phyloP scores from a whole-genome alignment of 2,329 filamentous ascomycete species.

The Graphiopsis chlorocephala region DNA sequence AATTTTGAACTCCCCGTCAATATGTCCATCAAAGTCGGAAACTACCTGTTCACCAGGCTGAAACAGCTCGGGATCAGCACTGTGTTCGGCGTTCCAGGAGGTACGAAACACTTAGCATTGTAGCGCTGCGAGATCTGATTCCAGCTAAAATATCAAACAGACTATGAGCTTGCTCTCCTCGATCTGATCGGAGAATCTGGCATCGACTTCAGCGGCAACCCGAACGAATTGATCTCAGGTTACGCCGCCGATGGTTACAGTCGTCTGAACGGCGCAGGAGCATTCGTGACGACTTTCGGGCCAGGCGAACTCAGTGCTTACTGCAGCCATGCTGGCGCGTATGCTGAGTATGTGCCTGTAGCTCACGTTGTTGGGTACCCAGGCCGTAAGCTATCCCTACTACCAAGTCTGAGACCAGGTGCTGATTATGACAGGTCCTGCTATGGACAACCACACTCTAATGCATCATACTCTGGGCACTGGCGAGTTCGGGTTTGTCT shows the following conservation, averaged over 20 bases:
- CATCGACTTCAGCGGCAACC: conserved; percentile 37
- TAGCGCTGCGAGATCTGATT: not conserved
- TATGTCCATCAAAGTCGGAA: conserved; percentile 29
- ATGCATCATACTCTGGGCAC: conserved; percentile 32
- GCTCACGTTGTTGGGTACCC: conserved; percentile 60
- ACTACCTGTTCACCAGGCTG: conserved; percentile 42
- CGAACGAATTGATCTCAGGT: conserved; percentile 38
- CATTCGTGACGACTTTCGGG: conserved; percentile 72
- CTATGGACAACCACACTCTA: conserved; percentile 20
- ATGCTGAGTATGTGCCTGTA: conserved; percentile 68
- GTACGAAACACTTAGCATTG: not conserved
- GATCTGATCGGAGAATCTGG: conserved; percentile 36
- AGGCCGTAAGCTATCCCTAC: not conserved
- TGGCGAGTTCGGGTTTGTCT: conserved; percentile 21
- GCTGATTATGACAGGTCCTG: not conserved
- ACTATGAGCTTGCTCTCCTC: conserved; percentile 37
- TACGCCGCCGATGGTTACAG: conserved; percentile 82
- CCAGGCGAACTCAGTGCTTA: conserved; percentile 67
- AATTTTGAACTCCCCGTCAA: not conserved
- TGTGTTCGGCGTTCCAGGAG: conserved; percentile 48
- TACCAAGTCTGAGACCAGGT: not conserved
- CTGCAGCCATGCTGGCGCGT: conserved; percentile 72
- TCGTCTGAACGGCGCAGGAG: conserved; percentile 66
- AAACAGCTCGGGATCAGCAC: conserved; percentile 44
- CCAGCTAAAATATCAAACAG: conserved; percentile 23